Evolutionary conservation across 495 filamentous ascomycete genomes (phyloP), one percentile per base, ranked within the genome.

Genomic region (Penicillium coprophilum): DNA sequence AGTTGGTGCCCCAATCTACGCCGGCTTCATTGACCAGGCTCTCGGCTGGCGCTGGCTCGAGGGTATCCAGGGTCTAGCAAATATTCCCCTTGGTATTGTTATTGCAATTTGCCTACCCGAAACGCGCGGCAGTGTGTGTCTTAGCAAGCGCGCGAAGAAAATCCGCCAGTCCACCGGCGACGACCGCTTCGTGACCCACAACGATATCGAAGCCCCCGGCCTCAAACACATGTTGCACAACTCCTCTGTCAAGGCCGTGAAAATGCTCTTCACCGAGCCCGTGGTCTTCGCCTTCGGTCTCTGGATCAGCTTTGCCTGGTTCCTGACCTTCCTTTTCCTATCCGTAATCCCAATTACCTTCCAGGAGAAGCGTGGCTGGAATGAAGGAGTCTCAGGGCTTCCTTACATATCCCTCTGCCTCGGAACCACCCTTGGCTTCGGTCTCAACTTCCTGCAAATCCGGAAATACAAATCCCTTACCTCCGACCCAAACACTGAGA

Each of bases 21-120:
- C 89, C 62, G 89, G 89, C 39, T 90, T 86, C 70, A 73, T 92
- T 21, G 79, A 82, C 31, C 82, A 88, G 55, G 79, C 80, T 11
- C 71, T 77, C 1, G 87, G 87, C 57, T 93, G 89, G 89, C 76
- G 88, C 54, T 93, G 89, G 88, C 73, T 92, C 6, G 90, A 91
- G 70, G 90, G 87, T 80, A 84, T 91, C 57, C 87, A 90, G 56
- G 77, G 89, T 9, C 87, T 91, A 50, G 66, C 88, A 83, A 53
- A 89, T 80, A 45, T 84, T 85, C 63, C 83, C 82, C 53, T 81
- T 71, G 59, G 77, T 2, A 59, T 86, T 20, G 39, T 71, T 19
- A 82, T 81, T 46, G 44, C 57, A 82, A 56, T 80, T 28, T 77
- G 79, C 47, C 77, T 89, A n/a, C 76, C 76, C 39, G 91, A 96